Percentiles rank a stretch among this genome's conserved stretches.
Conservation (phyloP, 495 filamentous ascomycete species). For the Aspergillus cavernicola region DNA sequence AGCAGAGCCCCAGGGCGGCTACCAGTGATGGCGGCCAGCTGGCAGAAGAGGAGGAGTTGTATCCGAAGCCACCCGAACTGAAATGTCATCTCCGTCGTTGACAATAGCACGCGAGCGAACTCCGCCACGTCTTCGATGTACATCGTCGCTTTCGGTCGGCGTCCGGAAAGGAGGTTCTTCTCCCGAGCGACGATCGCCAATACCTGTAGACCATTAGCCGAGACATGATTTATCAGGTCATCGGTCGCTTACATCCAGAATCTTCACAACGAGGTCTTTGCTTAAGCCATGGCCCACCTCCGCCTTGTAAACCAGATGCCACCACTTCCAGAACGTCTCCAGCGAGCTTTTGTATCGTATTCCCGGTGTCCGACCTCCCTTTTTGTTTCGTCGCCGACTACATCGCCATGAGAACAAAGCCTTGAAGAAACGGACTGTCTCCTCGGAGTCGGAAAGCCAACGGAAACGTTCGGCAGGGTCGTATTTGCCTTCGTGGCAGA, state of each 20-base stretch:
- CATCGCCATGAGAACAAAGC: conserved; percentile 31
- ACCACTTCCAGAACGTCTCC: conserved; percentile 38
- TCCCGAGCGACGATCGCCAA: background rate
- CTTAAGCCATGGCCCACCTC: conserved; percentile 18
- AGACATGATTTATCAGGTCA: background rate
- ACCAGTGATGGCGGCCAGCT: conserved; percentile 33
- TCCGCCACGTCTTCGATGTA: conserved; percentile 31
- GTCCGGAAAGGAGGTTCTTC: background rate
- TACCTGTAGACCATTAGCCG: conserved; percentile 19
- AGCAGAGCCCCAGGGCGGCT: conserved; percentile 31
- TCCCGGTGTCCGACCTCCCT: conserved; percentile 23
- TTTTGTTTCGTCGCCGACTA: conserved; percentile 30
- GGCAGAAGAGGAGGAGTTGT: conserved; percentile 31
- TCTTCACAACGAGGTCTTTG: conserved; percentile 26
- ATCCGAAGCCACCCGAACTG: conserved; percentile 27
- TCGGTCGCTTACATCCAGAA: conserved; percentile 17
- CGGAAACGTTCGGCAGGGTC: conserved; percentile 21
- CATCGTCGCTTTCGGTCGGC: background rate
- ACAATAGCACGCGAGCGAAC: conserved; percentile 26
- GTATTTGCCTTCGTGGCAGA: conserved; percentile 15
- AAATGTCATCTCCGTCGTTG: conserved; percentile 34
- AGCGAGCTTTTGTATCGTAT: conserved; percentile 25
- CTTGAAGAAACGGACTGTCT: conserved; percentile 29
- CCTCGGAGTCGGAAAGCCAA: conserved; percentile 25
- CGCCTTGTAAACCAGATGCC: conserved; percentile 27